Percentiles rank a stretch among this genome's conserved stretches.
Conservation (phyloP, 768 basidiomycete genomes). For the Tephrocybe sp. region DNA sequence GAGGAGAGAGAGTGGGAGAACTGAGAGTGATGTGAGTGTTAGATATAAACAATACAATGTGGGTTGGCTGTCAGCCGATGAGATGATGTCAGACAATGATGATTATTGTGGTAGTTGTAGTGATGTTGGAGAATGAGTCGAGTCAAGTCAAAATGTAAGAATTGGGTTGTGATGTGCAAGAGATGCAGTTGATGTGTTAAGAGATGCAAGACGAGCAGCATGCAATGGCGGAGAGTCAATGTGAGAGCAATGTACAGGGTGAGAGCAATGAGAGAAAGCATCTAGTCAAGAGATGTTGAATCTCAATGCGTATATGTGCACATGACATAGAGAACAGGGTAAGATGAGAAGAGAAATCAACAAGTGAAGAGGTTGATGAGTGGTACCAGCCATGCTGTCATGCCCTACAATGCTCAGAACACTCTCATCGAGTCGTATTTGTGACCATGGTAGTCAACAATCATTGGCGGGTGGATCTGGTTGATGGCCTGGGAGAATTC, state of each 20-base stretch:
- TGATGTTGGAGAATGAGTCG: too few species aligned
- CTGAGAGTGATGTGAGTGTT: too few species aligned
- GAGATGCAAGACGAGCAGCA: neutral
- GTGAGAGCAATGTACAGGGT: neutral
- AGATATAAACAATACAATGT: neutral
- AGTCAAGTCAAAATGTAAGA: neutral
- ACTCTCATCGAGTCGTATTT: slow-evolving; percentile 26
- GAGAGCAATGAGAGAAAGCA: neutral
- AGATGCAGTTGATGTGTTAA: neutral
- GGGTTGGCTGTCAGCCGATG: neutral
- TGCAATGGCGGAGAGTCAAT: neutral
- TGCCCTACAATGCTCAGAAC: slow-evolving; percentile 17
- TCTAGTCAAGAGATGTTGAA: slow-evolving; percentile 11
- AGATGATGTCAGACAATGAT: too few species aligned
- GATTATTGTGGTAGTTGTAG: too few species aligned
- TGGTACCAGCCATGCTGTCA: too few species aligned
- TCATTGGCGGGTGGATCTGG: slow-evolving; percentile 23
- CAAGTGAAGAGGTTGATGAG: too few species aligned
- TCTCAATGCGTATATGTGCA: neutral
- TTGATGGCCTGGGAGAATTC: slow-evolving; percentile 20
- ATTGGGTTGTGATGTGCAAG: neutral
- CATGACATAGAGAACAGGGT: neutral
- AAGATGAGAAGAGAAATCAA: neutral
- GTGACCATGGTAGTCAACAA: slow-evolving; percentile 18
- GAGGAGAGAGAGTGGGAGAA: neutral